Evolutionary conservation across 1,139 yeast species (phyloP).

Genomic region (Geotrichum siamense): DNA sequence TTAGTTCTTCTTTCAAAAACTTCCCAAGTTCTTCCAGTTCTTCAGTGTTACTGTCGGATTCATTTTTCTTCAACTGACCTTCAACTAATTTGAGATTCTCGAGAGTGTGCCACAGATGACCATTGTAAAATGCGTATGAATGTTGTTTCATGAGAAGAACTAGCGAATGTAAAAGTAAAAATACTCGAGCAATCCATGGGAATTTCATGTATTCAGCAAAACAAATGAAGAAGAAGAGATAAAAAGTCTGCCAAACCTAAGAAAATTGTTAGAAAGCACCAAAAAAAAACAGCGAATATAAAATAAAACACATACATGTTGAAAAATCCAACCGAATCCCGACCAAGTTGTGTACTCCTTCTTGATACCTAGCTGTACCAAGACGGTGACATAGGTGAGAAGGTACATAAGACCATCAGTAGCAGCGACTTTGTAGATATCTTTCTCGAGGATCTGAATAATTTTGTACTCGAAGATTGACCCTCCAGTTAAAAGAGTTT

Average conservation of each 20-base stretch:
- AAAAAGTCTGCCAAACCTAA: constrained; percentile 44
- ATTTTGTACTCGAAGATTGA: constrained; percentile 44
- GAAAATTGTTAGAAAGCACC: neutral
- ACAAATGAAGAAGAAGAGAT: constrained; percentile 42
- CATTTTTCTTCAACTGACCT: constrained; percentile 19
- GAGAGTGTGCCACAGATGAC: constrained; percentile 65
- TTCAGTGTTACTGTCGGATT: constrained; percentile 17
- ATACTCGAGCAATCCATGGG: constrained; percentile 87
- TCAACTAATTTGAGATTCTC: constrained; percentile 51
- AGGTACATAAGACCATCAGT: constrained; percentile 68
- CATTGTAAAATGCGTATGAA: constrained; percentile 82
- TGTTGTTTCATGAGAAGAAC: constrained; percentile 91
- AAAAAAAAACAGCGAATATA: neutral
- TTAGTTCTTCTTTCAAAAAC: constrained; percentile 26
- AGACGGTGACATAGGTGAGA: constrained; percentile 48
- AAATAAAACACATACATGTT: constrained; percentile 33
- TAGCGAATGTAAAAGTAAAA: constrained; percentile 70
- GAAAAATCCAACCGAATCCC: constrained; percentile 52
- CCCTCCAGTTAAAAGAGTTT: constrained; percentile 26
- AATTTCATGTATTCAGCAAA: constrained; percentile 48
- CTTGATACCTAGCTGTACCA: constrained; percentile 48
- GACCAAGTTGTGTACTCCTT: constrained; percentile 48
- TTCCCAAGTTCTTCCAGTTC: constrained; percentile 5
- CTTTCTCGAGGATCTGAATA: constrained; percentile 45
- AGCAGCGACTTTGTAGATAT: constrained; percentile 54